Percentiles rank a stretch among this genome's conserved stretches.
phyloP scores from a whole-genome alignment of 2,329 filamentous ascomycete genomes.

The Xylaria sp. region DNA sequence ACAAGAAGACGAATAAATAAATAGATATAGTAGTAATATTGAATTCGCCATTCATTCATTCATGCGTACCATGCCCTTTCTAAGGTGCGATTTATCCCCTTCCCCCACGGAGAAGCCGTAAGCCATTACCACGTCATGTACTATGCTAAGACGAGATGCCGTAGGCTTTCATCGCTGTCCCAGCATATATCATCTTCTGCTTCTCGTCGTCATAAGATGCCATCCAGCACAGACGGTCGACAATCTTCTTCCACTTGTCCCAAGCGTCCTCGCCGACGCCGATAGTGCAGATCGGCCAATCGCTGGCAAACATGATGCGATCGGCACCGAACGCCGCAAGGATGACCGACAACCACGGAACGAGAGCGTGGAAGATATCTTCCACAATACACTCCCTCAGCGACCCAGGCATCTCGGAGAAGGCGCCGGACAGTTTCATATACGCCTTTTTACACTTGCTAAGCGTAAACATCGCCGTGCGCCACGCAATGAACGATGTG shows the following conservation, averaged over 20 bases:
- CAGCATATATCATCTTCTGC: constrained; percentile 63
- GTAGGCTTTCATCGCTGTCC: constrained; percentile 69
- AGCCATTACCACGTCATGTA: no score
- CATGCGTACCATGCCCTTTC: background rate
- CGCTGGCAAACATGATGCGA: constrained; percentile 82
- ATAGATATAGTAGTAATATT: background rate
- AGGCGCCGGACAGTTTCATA: constrained; percentile 86
- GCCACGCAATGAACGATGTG: constrained; percentile 63
- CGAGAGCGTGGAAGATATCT: constrained; percentile 57
- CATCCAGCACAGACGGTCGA: constrained; percentile 62
- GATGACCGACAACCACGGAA: constrained; percentile 67
- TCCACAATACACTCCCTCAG: constrained; percentile 45
- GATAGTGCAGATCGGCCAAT: constrained; percentile 88
- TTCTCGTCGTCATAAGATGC: constrained; percentile 56
- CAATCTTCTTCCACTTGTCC: constrained; percentile 68
- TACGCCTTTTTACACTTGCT: constrained; percentile 62
- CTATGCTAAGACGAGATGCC: constrained; percentile 34
- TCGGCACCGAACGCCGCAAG: constrained; percentile 65
- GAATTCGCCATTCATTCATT: background rate
- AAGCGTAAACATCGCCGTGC: constrained; percentile 61
- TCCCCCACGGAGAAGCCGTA: background rate
- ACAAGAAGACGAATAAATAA: background rate
- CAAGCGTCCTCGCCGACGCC: constrained; percentile 57
- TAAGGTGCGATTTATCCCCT: background rate
- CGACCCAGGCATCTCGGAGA: constrained; percentile 67